A percentile compares a stretch with the other conserved stretches of the same genome.
These are phyloP conservation scores for Hygrophoropsis aurantiaca DNA, from an alignment of 768 basidiomycete species.

Conservation along the genomic window DNA sequence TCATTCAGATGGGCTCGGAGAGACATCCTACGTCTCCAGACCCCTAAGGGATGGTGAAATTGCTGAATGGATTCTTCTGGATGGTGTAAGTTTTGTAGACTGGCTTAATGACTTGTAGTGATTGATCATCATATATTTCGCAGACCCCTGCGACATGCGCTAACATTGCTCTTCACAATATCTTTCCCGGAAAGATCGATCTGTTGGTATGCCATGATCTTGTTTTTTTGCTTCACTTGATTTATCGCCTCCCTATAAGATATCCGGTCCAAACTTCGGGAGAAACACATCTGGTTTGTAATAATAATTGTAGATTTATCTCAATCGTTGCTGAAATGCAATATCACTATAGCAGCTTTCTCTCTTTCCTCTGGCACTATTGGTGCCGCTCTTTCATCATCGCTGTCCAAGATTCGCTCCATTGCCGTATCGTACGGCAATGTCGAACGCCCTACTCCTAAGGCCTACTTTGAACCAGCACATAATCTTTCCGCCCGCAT, in stretches of 20 bases:
- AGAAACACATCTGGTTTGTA: constrained; percentile 76
- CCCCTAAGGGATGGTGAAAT: constrained; percentile 75
- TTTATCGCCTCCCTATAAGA: constrained; percentile 36
- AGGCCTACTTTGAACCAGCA: constrained; percentile 63
- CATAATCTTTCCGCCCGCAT: constrained; percentile 67
- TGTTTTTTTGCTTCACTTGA: constrained; percentile 4
- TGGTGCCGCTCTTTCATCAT: constrained; percentile 84
- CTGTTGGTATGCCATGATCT: constrained; percentile 62
- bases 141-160: constrained; percentile 91
- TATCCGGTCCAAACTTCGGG: constrained; percentile 85
- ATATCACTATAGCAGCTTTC: constrained; percentile 64
- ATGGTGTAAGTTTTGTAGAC: constrained; percentile 56
- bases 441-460: constrained; percentile 67
- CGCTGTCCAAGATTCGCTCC: constrained; percentile 66
- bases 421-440: constrained; percentile 90
- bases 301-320: background rate
- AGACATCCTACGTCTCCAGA: constrained; percentile 58
- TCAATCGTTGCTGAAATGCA: constrained; percentile 2
- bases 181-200: constrained; percentile 84
- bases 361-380: constrained; percentile 90
- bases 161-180: constrained; percentile 87
- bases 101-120: background rate
- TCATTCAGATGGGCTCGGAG: constrained; percentile 61
- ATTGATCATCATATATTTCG: constrained; percentile 2
- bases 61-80: constrained; percentile 89